These are phyloP conservation scores for Wickerhamomyces alni DNA, from an alignment of 805 yeast species.

Conservation along the genomic window DNA sequence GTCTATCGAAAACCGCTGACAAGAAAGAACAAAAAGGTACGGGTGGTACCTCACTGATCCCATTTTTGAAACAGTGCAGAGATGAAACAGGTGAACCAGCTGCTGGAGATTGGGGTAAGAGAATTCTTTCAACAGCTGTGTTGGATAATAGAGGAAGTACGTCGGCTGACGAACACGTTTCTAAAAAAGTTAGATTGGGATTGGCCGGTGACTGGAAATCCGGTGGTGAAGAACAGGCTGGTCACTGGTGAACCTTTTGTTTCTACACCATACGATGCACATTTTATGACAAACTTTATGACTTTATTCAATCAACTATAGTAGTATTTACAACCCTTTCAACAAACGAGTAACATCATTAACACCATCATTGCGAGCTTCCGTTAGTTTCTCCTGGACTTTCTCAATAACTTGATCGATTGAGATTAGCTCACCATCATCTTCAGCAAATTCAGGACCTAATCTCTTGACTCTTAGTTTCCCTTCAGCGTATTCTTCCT, in stretches of 20 bases:
- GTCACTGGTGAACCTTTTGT: no score
- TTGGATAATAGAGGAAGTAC: constrained; percentile 20
- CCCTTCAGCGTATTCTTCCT: constrained; percentile 80
- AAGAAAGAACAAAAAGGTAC: constrained; percentile 70
- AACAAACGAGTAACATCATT: constrained; percentile 61
- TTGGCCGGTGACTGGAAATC: constrained; percentile 27
- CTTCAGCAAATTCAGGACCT: constrained; percentile 83
- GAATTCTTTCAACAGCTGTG: constrained; percentile 53
- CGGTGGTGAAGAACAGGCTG: constrained; percentile 19
- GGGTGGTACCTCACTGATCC: constrained; percentile 89
- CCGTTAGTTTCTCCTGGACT: constrained; percentile 46
- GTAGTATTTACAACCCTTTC: constrained; percentile 40
- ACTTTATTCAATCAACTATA: no score
- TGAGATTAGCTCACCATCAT: constrained; percentile 77
- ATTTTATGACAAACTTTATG: no score
- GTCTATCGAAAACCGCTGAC: constrained; percentile 42
- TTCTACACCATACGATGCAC: no score
- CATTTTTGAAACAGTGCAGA: constrained; percentile 90
- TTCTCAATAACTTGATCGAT: constrained; percentile 52
- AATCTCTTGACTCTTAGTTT: constrained; percentile 79
- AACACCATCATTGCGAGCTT: constrained; percentile 47
- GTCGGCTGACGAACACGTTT: constrained; percentile 4
- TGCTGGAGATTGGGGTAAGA: constrained; percentile 87
- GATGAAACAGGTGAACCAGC: constrained; percentile 95
- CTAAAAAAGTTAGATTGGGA: constrained; percentile 25